Conservation (phyloP, 495 filamentous ascomycete species). For the Articulospora tetracladia region DNA sequence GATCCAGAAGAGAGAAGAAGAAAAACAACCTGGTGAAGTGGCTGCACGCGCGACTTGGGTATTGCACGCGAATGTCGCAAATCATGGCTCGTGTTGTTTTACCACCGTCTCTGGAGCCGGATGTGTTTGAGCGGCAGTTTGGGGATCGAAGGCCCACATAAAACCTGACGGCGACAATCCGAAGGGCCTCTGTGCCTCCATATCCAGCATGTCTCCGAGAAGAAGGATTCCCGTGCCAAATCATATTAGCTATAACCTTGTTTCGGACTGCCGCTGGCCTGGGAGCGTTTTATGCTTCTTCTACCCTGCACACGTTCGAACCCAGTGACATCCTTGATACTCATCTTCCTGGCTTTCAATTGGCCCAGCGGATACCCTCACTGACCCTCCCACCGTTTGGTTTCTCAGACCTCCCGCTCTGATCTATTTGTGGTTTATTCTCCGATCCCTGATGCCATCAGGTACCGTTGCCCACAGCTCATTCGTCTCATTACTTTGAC, state of each 20-base stretch:
- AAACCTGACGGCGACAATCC: background rate
- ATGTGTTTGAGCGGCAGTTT: constrained; percentile 23
- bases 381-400: background rate
- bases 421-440: constrained; percentile 4
- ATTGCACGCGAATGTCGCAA: background rate
- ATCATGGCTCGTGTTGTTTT: constrained; percentile 3
- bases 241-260: background rate
- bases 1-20: too few relatives aligned
- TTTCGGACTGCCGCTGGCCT: constrained; percentile 9
- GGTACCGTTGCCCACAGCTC: background rate
- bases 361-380: background rate
- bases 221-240: background rate
- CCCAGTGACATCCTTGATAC: background rate
- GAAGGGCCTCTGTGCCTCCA: background rate
- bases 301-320: background rate
- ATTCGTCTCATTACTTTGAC: constrained; percentile 4
- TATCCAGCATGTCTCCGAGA: too few relatives aligned
- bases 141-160: background rate
- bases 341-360: background rate
- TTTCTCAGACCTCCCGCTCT: background rate
- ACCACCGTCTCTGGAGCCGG: constrained; percentile 14
- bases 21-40: background rate
- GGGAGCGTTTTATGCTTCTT: constrained; percentile 17
- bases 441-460: background rate
- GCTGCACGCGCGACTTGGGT: background rate